A percentile compares a stretch with the other conserved stretches of the same genome.
These are phyloP conservation scores for Cystoisospora suis DNA, from an alignment of 169 alveolate genomes.

Conservation along the genomic window DNA sequence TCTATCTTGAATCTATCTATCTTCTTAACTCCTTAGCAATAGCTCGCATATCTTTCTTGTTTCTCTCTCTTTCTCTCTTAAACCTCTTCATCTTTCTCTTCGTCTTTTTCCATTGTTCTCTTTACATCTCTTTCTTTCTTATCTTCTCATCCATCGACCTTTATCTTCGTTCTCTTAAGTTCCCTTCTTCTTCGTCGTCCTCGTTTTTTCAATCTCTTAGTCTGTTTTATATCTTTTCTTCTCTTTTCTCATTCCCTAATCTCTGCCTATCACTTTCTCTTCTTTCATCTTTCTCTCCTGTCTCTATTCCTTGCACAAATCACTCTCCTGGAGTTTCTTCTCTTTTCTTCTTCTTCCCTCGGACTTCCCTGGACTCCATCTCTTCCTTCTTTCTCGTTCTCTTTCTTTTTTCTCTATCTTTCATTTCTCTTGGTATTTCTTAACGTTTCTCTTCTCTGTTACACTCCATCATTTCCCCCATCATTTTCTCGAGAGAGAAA, in stretches of 20 bases:
- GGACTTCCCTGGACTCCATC: neutral
- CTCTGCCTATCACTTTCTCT: neutral
- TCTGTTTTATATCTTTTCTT: neutral
- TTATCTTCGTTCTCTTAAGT: neutral
- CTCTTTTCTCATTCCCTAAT: neutral
- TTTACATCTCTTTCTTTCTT: neutral
- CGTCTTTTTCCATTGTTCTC: no score
- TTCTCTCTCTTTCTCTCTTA: no score
- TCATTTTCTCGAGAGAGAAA: neutral
- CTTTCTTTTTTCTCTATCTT: neutral
- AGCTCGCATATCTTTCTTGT: no score
- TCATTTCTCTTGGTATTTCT: neutral
- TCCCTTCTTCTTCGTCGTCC: no score
- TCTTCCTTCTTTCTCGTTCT: neutral
- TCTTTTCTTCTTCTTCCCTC: no score
- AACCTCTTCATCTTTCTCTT: no score
- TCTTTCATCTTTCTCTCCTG: neutral
- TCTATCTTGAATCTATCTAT: no score
- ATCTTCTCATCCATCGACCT: neutral
- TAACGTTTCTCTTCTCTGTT: neutral
- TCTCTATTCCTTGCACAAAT: neutral
- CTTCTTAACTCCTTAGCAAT: no score
- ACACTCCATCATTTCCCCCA: no score
- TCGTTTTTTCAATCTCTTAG: neutral
- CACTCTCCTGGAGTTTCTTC: neutral